Conservation (phyloP, 78 protist genomes). For the Dictyostelium intermedium region DNA sequence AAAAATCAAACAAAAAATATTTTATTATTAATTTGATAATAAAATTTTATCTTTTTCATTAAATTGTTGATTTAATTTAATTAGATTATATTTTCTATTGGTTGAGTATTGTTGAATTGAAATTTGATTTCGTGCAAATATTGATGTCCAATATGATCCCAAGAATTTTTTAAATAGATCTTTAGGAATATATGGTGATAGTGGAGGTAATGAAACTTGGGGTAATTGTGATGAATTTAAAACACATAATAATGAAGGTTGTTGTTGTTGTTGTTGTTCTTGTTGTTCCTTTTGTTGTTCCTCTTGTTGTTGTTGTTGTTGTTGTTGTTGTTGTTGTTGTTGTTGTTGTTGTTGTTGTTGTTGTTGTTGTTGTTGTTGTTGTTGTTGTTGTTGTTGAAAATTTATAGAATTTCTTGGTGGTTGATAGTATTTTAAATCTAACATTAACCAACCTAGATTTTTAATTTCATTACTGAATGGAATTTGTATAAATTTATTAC, state of each 20-base stretch:
- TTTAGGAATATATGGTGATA: slow-evolving; percentile 6
- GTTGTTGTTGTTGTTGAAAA: neutral
- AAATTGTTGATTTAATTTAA: neutral
- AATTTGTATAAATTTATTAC: neutral
- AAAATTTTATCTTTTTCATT: slow-evolving; percentile 19
- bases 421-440: slow-evolving; percentile 32
- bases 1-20: neutral
- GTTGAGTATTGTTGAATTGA: neutral
- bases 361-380: too few relatives aligned
- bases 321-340: too few relatives aligned
- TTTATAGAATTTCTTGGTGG: slow-evolving; percentile 14
- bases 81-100: neutral
- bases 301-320: too few relatives aligned
- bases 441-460: slow-evolving; percentile 27
- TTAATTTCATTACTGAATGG: neutral
- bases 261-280: neutral
- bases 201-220: neutral
- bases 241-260: neutral
- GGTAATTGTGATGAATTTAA: slow-evolving; percentile 6
- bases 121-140: neutral
- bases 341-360: too few relatives aligned
- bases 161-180: slow-evolving; percentile 10
- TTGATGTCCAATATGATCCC: neutral
- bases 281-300: too few relatives aligned
- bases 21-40: neutral